Conservation (phyloP, 2,329 filamentous ascomycete species). For the Aspergillus candidus region DNA sequence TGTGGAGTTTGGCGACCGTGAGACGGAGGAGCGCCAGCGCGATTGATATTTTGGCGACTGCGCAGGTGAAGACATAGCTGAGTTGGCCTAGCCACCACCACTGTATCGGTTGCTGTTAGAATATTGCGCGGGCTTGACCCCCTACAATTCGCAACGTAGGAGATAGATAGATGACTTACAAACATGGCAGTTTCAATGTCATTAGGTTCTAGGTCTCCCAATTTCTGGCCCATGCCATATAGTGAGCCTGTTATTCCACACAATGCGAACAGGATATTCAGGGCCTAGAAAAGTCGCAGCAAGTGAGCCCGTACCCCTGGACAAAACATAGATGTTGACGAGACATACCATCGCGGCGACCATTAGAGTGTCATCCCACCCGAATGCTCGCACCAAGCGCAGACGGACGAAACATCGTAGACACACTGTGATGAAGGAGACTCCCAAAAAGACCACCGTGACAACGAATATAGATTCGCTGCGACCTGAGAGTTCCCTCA, state of each 20-base stretch:
- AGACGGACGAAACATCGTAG: constrained; percentile 34
- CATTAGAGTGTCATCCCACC: constrained; percentile 35
- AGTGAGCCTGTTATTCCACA: constrained; percentile 31
- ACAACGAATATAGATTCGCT: constrained; percentile 30
- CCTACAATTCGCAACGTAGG: neutral
- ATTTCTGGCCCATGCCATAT: constrained; percentile 27
- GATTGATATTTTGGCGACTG: constrained; percentile 48
- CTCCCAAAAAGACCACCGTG: constrained; percentile 25
- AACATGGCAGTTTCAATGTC: constrained; percentile 29
- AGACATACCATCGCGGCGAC: constrained; percentile 30
- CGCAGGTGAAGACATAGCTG: constrained; percentile 47
- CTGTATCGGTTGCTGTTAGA: constrained; percentile 9
- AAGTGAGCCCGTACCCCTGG: neutral
- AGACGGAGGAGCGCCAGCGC: constrained; percentile 51
- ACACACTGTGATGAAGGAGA: constrained; percentile 29
- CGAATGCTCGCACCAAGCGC: constrained; percentile 30
- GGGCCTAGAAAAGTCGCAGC: constrained; percentile 13
- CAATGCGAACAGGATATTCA: constrained; percentile 31
- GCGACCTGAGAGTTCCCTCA: constrained; percentile 28
- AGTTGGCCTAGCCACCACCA: constrained; percentile 53
- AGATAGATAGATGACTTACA: constrained; percentile 17
- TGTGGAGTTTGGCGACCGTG: constrained; percentile 41
- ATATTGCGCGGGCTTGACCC: too few species aligned
- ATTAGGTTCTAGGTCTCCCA: constrained; percentile 10
- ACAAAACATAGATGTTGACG: neutral